A percentile compares a stretch with the other conserved stretches of the same genome.
Evolutionary conservation across 2,329 filamentous ascomycete species (phyloP).

Genomic region (Aspergillus puulaauensis): DNA sequence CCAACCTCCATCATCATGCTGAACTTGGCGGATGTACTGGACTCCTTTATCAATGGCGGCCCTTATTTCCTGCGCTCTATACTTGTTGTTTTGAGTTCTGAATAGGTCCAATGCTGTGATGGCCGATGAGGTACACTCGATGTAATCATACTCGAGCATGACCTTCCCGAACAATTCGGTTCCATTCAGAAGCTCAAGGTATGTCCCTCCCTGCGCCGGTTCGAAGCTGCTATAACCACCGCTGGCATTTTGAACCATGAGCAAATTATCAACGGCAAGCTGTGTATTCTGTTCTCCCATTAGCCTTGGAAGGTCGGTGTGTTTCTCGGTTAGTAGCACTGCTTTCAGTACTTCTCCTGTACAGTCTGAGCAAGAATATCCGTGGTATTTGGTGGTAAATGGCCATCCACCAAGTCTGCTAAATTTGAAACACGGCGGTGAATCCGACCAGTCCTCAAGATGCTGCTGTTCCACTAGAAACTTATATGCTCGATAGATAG

Average conservation of each 20-base stretch:
- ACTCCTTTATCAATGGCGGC: not conserved
- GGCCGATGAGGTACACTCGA: conserved; percentile 8
- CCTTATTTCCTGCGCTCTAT: not conserved
- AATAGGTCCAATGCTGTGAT: conserved; percentile 4
- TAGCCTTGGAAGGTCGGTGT: not conserved
- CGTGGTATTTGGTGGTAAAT: conserved; percentile 9
- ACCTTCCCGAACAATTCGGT: conserved; percentile 12
- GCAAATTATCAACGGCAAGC: conserved; percentile 5
- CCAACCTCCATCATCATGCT: conserved; percentile 9
- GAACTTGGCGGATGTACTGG: not conserved
- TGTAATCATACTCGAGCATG: conserved; percentile 13
- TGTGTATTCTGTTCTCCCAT: not conserved
- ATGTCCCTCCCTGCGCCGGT: not conserved
- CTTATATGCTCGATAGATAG: not conserved
- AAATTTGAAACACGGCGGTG: not conserved
- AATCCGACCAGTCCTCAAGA: not conserved
- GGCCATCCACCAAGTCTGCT: conserved; percentile 12
- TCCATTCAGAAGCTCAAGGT: conserved; percentile 10
- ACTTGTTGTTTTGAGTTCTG: not conserved
- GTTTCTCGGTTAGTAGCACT: conserved; percentile 1
- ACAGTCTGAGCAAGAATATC: conserved; percentile 6
- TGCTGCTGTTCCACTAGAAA: conserved; percentile 7
- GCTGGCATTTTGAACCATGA: conserved; percentile 6
- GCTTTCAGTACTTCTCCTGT: conserved; percentile 10
- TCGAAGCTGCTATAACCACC: conserved; percentile 13